Evolutionary conservation across 495 filamentous ascomycete species (phyloP), one percentile per base, ranked within the genome.

Genomic region (Lasiosphaeria ovina): DNA sequence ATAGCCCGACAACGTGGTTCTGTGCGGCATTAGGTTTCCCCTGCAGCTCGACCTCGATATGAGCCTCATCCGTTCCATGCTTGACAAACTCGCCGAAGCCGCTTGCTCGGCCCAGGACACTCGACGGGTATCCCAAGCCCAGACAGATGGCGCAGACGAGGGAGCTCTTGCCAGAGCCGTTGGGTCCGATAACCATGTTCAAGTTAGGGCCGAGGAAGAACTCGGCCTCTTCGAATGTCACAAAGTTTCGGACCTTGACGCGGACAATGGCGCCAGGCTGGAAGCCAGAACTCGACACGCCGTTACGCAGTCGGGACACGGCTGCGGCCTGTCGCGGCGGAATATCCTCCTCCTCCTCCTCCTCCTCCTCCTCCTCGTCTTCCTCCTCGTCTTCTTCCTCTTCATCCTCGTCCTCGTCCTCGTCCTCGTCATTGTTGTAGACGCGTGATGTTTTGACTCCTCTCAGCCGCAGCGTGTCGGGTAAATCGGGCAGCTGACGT

Each of bases 141-240:
- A 99, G 74, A 74, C 95, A 98, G 62, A 99, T 96, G 34, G 95
- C 94, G 74, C 94, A 98, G 35, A 99, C 94, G 35, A 99, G 83
- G 0, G 95, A 96, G 78, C 92, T 97, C 72, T 99, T 99, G 49
- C 94, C 94, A 0, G 94, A 97, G 49, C 94, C 94, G 69, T 99
- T 99, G 8, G 94, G 94, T 0, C 94, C 94, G 65, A 99, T 97
- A 58, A 99, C 86, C 95, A 99, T 98, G 70, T 99, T 99, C 66
- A 99, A 71, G 65, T 89, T 94, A 11, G 95, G 93, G 0, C 94
- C 94, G 4, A 90, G 91, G 53, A 84, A 84, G 73, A 97, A 96
- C 63, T 94, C 91, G 54, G 91, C 93, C 35, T 87, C 84, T 12
- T 87, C 91, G 72, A 98, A 99, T 0, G 95, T 99, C 34, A 99